These are phyloP conservation scores for Corymbia calophylla DNA, from an alignment of 441 rosid genomes.

Conservation along the genomic window DNA sequence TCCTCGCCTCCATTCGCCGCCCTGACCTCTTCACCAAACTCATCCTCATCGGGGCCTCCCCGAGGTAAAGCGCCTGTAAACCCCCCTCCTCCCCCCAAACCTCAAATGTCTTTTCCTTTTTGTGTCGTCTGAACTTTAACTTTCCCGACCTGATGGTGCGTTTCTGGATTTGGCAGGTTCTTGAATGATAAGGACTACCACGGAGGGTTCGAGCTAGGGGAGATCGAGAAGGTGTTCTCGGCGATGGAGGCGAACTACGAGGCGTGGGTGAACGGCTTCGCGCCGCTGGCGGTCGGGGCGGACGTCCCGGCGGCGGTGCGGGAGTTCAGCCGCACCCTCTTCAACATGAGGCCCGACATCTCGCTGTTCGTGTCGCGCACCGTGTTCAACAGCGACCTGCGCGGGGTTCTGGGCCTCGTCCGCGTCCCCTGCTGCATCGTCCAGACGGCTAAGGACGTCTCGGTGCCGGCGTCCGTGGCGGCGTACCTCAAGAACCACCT, in stretches of 20 bases:
- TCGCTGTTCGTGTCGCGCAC: conserved; percentile 42
- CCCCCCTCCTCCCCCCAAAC: neutral
- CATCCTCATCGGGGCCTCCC: conserved; percentile 1
- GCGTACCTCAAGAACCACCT: conserved; percentile 39
- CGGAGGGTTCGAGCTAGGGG: conserved; percentile 47
- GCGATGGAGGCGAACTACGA: conserved; percentile 62
- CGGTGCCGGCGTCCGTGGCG: conserved; percentile 54
- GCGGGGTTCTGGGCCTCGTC: conserved; percentile 51
- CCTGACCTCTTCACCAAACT: neutral
- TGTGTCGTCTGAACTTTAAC: neutral
- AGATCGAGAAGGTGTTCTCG: conserved; percentile 37
- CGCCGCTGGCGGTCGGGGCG: conserved; percentile 53
- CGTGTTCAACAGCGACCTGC: conserved; percentile 47
- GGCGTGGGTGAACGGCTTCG: conserved; percentile 60
- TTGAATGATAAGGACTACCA: conserved; percentile 54
- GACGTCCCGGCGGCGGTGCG: conserved; percentile 65
- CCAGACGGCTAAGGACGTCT: conserved; percentile 49
- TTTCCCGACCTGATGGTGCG: neutral
- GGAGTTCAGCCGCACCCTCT: conserved; percentile 64
- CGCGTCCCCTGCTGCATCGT: conserved; percentile 47
- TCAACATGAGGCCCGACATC: conserved; percentile 72
- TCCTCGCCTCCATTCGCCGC: conserved; percentile 2
- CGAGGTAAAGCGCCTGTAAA: neutral
- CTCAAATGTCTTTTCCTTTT: neutral
- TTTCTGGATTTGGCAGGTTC: conserved; percentile 24